Conservation (phyloP, 2,329 filamentous ascomycete species). For the Boeremia exigua region DNA sequence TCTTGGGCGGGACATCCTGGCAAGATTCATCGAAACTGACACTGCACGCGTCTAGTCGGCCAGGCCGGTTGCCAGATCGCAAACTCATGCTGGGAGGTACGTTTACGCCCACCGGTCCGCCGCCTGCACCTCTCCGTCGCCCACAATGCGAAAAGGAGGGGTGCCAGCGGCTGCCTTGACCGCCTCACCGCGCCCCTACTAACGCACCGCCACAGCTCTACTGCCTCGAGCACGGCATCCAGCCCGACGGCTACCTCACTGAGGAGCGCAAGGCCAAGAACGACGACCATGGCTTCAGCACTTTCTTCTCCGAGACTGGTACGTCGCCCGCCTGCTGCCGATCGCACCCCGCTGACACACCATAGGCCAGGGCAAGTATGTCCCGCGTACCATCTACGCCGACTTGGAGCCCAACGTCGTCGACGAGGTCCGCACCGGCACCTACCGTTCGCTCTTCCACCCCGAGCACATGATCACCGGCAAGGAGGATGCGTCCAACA, state of each 20-base stretch:
- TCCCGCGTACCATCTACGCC: slow-evolving; percentile 98
- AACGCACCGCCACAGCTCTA: slow-evolving; percentile 73
- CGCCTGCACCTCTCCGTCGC: slow-evolving; percentile 14
- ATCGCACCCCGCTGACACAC: slow-evolving; percentile 30
- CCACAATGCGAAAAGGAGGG: slow-evolving; percentile 26
- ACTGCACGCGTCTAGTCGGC: slow-evolving; percentile 74
- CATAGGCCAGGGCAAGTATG: slow-evolving; percentile 95
- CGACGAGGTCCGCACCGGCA: slow-evolving; percentile 97
- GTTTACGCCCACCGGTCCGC: slow-evolving; percentile 50
- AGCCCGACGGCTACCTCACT: slow-evolving; percentile 98
- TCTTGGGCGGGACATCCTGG: slow-evolving; percentile 37
- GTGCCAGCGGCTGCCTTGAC: slow-evolving; percentile 39
- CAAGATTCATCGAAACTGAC: slow-evolving; percentile 58
- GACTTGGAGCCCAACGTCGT: slow-evolving; percentile 99
- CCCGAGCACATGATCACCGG: slow-evolving; percentile 99
- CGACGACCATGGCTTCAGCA: slow-evolving; percentile 97
- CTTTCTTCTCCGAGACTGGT: slow-evolving; percentile 99
- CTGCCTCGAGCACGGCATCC: slow-evolving; percentile 98
- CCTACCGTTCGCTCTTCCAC: slow-evolving; percentile 97
- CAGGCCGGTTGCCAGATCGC: slow-evolving; percentile 99
- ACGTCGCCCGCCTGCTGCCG: slow-evolving; percentile 48
- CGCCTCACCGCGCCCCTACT: slow-evolving; percentile 38
- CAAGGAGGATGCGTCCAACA: slow-evolving; percentile 99
- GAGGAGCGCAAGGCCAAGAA: slow-evolving; percentile 95
- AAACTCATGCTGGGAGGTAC: slow-evolving; percentile 99